These are phyloP conservation scores for Saccharum officinarum DNA, from an alignment of 176 grass and related monocot species.

Conservation along the genomic window DNA sequence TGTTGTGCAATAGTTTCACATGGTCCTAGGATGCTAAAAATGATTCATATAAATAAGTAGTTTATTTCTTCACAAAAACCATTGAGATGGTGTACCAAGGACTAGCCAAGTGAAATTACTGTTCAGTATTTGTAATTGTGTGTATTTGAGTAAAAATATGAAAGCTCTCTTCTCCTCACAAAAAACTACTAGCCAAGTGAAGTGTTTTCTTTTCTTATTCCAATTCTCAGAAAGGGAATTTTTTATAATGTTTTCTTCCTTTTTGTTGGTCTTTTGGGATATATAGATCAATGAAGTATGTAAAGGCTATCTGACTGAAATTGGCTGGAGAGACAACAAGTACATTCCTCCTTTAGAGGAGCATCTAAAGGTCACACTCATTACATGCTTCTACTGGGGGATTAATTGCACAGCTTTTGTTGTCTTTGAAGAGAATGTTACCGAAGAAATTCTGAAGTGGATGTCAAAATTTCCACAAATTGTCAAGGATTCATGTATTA, in stretches of 20 bases:
- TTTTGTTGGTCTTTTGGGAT: background rate
- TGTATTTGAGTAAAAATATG: background rate
- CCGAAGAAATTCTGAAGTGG: slow-evolving; percentile 30
- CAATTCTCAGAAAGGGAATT: background rate
- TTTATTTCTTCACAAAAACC: background rate
- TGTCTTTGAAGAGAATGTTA: slow-evolving; percentile 14
- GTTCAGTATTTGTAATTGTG: background rate
- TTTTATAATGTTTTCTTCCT: background rate
- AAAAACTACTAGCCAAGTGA: too few relatives aligned
- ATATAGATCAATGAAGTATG: slow-evolving; percentile 21
- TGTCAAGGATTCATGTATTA: slow-evolving; percentile 4
- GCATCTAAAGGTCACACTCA: slow-evolving; percentile 10
- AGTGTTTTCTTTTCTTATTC: too few relatives aligned
- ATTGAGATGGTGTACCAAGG: background rate
- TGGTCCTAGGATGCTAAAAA: too few relatives aligned
- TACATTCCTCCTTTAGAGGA: slow-evolving; percentile 15
- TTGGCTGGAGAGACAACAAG: slow-evolving; percentile 7
- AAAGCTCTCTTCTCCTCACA: too few relatives aligned
- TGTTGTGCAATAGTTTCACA: too few relatives aligned
- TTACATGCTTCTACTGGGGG: slow-evolving; percentile 21
- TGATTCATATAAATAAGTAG: background rate
- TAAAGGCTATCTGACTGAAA: slow-evolving; percentile 28
- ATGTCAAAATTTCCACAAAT: slow-evolving; percentile 19
- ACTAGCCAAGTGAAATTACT: background rate
- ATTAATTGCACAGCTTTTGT: slow-evolving; percentile 15